Conservation (phyloP, 2,329 filamentous ascomycete genomes). For the Massarina eburnea region DNA sequence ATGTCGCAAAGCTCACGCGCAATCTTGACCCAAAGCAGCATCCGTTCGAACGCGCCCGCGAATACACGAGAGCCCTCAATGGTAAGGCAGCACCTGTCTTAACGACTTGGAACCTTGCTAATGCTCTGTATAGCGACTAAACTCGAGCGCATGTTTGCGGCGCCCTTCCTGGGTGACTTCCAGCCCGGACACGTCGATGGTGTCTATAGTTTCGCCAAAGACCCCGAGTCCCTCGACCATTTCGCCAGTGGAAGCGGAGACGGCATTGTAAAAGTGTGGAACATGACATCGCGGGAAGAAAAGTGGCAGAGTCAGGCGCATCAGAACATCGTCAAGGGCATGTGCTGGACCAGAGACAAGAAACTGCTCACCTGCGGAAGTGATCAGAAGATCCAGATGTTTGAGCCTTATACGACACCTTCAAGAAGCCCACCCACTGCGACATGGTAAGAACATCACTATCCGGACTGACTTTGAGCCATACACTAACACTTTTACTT, state of each 20-base stretch:
- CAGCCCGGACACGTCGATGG: slow-evolving; percentile 92
- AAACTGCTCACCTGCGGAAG: slow-evolving; percentile 85
- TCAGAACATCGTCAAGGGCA: slow-evolving; percentile 88
- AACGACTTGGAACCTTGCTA: too few species aligned
- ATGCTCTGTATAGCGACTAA: too few species aligned
- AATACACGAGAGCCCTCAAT: slow-evolving; percentile 77
- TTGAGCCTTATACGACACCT: slow-evolving; percentile 79
- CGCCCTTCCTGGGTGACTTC: slow-evolving; percentile 82
- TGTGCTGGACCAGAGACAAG: slow-evolving; percentile 84
- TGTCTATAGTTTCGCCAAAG: slow-evolving; percentile 53
- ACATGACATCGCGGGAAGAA: slow-evolving; percentile 71
- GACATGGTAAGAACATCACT: too few species aligned
- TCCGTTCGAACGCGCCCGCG: slow-evolving; percentile 86
- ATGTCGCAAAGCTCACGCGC: slow-evolving; percentile 65
- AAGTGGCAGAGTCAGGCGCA: slow-evolving; percentile 81
- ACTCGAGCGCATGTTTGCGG: slow-evolving; percentile 87
- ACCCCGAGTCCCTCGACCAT: slow-evolving; percentile 50
- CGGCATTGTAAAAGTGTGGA: slow-evolving; percentile 92
- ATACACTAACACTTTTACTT: too few species aligned
- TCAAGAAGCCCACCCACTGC: slow-evolving; percentile 71
- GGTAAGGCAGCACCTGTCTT: too few species aligned
- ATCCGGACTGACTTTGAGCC: too few species aligned
- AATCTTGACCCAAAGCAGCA: slow-evolving; percentile 83
- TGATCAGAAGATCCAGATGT: slow-evolving; percentile 86
- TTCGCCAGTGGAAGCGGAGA: slow-evolving; percentile 60